phyloP scores from a whole-genome alignment of 345 rosid species.

The Citrus maxima region DNA sequence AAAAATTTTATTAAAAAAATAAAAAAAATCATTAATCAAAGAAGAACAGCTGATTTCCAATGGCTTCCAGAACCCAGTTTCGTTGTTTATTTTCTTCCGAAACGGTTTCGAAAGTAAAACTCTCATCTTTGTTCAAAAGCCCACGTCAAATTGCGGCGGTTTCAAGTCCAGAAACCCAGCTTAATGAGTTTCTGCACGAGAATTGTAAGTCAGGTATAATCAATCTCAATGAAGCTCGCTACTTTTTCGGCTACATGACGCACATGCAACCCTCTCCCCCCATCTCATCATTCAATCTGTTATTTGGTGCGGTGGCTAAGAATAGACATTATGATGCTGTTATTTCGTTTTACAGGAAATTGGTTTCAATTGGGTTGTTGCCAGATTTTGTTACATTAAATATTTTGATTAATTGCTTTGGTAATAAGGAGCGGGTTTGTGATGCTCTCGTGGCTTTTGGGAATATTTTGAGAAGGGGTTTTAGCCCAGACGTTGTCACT shows the following conservation, averaged over 20 bases:
- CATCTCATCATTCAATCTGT: neutral
- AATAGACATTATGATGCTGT: neutral
- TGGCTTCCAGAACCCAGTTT: neutral
- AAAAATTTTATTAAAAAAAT: no score
- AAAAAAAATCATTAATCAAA: no score
- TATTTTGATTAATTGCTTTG: slow-evolving; percentile 24
- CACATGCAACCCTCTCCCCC: neutral
- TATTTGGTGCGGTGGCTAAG: slow-evolving; percentile 4
- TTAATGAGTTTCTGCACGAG: neutral
- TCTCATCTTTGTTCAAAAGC: neutral
- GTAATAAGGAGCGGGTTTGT: neutral
- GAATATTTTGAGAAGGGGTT: slow-evolving; percentile 25
- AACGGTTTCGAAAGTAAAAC: neutral
- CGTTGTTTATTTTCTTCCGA: neutral
- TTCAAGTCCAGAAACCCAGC: neutral
- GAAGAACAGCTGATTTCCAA: neutral
- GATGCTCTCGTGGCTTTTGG: slow-evolving; percentile 30
- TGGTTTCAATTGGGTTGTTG: slow-evolving; percentile 6
- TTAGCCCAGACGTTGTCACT: slow-evolving; percentile 19
- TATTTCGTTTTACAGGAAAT: neutral
- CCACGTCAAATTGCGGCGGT: neutral
- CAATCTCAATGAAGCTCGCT: neutral
- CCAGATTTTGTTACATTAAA: slow-evolving; percentile 26
- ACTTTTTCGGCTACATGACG: neutral
- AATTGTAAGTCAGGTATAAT: slow-evolving; percentile 2